Evolutionary conservation across 495 filamentous ascomycete genomes (phyloP).

Genomic region (Aspergillus asperescens): DNA sequence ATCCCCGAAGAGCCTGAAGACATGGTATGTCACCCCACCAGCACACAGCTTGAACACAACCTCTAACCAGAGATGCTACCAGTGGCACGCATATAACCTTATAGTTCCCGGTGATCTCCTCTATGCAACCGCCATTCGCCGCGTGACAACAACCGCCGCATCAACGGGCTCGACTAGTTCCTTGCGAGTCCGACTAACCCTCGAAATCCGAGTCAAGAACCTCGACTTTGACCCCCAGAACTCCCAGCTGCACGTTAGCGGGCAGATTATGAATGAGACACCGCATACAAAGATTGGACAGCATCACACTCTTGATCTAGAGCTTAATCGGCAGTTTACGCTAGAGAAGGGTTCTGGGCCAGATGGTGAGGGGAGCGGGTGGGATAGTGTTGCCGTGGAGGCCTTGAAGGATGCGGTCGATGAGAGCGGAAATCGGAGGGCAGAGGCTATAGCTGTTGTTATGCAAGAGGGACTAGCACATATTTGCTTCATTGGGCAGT

Average conservation of each 20-base stretch:
- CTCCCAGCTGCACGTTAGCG: conserved; percentile 78
- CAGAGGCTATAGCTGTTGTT: conserved; percentile 79
- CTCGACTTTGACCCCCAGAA: conserved; percentile 88
- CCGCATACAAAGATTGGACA: conserved; percentile 75
- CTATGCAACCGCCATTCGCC: conserved; percentile 76
- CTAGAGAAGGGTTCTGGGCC: conserved; percentile 56
- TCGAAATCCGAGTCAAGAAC: conserved; percentile 73
- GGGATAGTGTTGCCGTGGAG: conserved; percentile 84
- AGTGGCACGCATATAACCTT: conserved; percentile 98
- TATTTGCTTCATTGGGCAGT: conserved; percentile 88
- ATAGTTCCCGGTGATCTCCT: conserved; percentile 76
- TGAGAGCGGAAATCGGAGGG: conserved; percentile 60
- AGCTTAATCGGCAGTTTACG: conserved; percentile 83
- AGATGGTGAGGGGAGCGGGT: conserved; percentile 55
- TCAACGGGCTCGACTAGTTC: conserved; percentile 68
- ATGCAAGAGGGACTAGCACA: conserved; percentile 95
- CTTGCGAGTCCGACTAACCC: conserved; percentile 67
- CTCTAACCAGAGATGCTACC: background rate
- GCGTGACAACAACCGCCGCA: conserved; percentile 60
- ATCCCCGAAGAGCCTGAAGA: conserved; percentile 91
- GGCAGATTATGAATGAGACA: conserved; percentile 78
- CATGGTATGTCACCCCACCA: conserved; percentile 57
- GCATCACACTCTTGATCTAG: conserved; percentile 87
- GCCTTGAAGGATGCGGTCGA: conserved; percentile 74
- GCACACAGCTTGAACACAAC: background rate